Evolutionary conservation across 495 filamentous ascomycete species (phyloP).

Genomic region (Wilcoxina mikolae): DNA sequence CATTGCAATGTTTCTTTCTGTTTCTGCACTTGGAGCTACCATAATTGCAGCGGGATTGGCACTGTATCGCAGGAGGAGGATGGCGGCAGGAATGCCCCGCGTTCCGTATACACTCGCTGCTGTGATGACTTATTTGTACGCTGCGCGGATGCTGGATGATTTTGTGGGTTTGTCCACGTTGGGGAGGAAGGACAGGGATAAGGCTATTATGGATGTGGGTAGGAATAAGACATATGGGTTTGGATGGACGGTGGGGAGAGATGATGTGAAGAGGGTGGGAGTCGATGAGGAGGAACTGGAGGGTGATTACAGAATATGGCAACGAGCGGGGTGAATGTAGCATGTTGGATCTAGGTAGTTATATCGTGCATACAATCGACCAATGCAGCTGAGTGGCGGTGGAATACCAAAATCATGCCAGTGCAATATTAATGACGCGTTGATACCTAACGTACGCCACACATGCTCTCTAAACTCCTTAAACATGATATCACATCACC

Average conservation of each 20-base stretch:
- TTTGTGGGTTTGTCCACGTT: neutral
- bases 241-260: neutral
- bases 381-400: no score
- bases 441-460: no score
- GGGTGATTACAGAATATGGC: neutral
- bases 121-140: neutral
- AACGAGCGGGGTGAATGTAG: no score
- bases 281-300: constrained; percentile 2
- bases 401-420: no score
- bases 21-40: neutral
- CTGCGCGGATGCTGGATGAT: neutral
- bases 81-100: neutral
- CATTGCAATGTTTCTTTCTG: neutral
- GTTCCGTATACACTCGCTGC: neutral
- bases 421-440: no score
- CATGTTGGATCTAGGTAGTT: no score
- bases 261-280: no score
- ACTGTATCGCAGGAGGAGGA: neutral
- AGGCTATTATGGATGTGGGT: neutral
- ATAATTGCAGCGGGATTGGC: neutral
- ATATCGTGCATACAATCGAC: no score
- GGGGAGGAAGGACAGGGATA: neutral
- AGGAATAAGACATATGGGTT: neutral
- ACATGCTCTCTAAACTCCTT: no score
- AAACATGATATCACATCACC: no score